A percentile compares a stretch with the other conserved stretches of the same genome.
Evolutionary conservation across 2,329 filamentous ascomycete species (phyloP).

Genomic region (Verticillium dahliae): DNA sequence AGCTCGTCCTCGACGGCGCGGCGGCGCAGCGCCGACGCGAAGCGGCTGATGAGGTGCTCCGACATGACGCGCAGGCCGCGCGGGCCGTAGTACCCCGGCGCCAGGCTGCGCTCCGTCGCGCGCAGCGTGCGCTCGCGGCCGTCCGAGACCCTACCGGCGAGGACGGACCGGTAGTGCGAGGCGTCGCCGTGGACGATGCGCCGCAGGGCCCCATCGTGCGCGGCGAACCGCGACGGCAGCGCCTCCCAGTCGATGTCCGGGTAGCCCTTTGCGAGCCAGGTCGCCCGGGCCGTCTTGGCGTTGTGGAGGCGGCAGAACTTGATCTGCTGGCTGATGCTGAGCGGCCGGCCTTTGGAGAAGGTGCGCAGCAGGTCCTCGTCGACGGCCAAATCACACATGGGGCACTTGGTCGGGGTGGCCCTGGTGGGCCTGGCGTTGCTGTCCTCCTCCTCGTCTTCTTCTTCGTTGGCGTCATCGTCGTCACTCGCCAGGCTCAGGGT

Average conservation of each 20-base stretch:
- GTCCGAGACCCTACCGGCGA: constrained; percentile 47
- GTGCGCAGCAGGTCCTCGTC: constrained; percentile 45
- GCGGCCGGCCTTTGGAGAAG: constrained; percentile 38
- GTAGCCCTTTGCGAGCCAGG: constrained; percentile 50
- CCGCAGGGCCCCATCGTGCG: constrained; percentile 49
- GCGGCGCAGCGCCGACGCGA: constrained; percentile 54
- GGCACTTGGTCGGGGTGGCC: constrained; percentile 36
- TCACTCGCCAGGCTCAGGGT: neutral
- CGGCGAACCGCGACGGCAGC: constrained; percentile 51
- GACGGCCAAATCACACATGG: constrained; percentile 60
- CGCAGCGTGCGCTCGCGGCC: constrained; percentile 56
- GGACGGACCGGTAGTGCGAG: constrained; percentile 55
- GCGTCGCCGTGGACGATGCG: constrained; percentile 50
- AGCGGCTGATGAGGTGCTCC: constrained; percentile 56
- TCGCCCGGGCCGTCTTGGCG: constrained; percentile 41
- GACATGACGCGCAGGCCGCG: constrained; percentile 67
- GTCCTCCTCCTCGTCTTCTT: neutral
- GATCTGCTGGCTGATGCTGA: constrained; percentile 53
- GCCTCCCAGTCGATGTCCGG: constrained; percentile 64
- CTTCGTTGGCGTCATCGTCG: neutral
- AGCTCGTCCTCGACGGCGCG: constrained; percentile 58
- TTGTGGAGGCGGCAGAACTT: constrained; percentile 61
- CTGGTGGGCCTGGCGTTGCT: neutral
- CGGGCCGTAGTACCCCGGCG: constrained; percentile 78
- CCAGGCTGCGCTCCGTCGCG: constrained; percentile 50